A percentile compares a stretch with the other conserved stretches of the same genome.
These are phyloP conservation scores for Ceriops zippeliana DNA, from an alignment of 345 rosid genomes.

Conservation along the genomic window DNA sequence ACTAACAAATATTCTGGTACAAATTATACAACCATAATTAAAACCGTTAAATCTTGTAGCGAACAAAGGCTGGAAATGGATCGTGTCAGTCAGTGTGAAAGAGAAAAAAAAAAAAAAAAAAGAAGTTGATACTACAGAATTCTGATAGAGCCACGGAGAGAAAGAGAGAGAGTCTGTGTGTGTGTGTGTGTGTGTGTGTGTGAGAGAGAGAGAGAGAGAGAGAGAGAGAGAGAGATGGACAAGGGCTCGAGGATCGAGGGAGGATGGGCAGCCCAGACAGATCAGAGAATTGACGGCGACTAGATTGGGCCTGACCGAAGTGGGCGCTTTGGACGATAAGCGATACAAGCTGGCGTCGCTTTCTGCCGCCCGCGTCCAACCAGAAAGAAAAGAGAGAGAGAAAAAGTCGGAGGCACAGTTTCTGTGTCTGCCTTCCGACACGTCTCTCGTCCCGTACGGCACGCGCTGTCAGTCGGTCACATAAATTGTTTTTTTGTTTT, in stretches of 20 bases:
- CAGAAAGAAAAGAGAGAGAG: not conserved
- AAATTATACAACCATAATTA: no score
- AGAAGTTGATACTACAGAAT: no score
- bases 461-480: slow-evolving; percentile 58
- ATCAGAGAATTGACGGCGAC: slow-evolving; percentile 32
- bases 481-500: not conserved
- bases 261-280: not conserved
- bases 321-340: not conserved
- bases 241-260: slow-evolving; percentile 32
- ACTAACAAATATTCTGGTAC: no score
- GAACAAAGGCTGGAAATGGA: no score
- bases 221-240: not conserved
- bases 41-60: no score
- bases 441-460: slow-evolving; percentile 66
- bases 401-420: slow-evolving; percentile 15
- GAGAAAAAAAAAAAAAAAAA: no score
- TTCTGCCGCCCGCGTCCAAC: slow-evolving; percentile 25
- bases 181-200: no score
- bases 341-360: slow-evolving; percentile 24
- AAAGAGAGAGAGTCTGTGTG: slow-evolving; percentile 12
- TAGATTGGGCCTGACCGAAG: slow-evolving; percentile 22
- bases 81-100: no score
- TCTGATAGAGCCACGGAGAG: no score
- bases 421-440: slow-evolving; percentile 23
- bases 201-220: slow-evolving; percentile 21